Conservation (phyloP, 306 rosid species). For the Pyrus bretschneideri region DNA sequence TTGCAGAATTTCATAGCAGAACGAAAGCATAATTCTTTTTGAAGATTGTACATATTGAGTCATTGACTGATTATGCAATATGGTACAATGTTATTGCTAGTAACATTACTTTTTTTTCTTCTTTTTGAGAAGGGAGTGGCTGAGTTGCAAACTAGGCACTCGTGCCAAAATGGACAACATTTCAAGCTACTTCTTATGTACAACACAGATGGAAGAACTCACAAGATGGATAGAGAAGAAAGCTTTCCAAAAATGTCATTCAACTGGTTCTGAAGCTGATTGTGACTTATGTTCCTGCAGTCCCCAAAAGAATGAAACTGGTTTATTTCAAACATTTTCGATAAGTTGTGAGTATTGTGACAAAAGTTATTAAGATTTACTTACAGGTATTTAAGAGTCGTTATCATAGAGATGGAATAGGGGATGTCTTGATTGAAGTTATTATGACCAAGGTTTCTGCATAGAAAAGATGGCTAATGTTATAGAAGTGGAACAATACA, state of each 20-base stretch:
- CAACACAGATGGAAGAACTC: slow-evolving; percentile 30
- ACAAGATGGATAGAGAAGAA: slow-evolving; percentile 69
- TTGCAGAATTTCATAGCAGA: neutral
- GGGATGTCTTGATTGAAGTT: slow-evolving; percentile 53
- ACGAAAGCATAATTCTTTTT: neutral
- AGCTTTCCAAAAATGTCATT: slow-evolving; percentile 50
- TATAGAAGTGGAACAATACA: slow-evolving; percentile 3
- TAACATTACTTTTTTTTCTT: neutral
- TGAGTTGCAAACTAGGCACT: slow-evolving; percentile 1
- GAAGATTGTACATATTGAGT: neutral
- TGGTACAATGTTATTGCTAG: neutral
- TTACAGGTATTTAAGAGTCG: slow-evolving; percentile 67
- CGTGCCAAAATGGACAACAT: neutral
- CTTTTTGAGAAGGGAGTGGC: neutral
- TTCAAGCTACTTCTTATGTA: neutral
- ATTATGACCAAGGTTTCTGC: slow-evolving; percentile 79
- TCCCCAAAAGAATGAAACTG: slow-evolving; percentile 18
- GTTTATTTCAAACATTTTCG: slow-evolving; percentile 10
- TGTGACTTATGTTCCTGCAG: slow-evolving; percentile 75
- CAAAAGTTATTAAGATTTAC: slow-evolving; percentile 29
- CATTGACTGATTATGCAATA: neutral
- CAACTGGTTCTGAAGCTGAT: slow-evolving; percentile 66
- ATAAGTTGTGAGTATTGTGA: neutral
- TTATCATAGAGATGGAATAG: slow-evolving; percentile 46
- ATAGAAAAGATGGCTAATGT: slow-evolving; percentile 7